These are phyloP conservation scores for Arachnopeziza araneosa DNA, from an alignment of 2,329 filamentous ascomycete species.

Conservation along the genomic window DNA sequence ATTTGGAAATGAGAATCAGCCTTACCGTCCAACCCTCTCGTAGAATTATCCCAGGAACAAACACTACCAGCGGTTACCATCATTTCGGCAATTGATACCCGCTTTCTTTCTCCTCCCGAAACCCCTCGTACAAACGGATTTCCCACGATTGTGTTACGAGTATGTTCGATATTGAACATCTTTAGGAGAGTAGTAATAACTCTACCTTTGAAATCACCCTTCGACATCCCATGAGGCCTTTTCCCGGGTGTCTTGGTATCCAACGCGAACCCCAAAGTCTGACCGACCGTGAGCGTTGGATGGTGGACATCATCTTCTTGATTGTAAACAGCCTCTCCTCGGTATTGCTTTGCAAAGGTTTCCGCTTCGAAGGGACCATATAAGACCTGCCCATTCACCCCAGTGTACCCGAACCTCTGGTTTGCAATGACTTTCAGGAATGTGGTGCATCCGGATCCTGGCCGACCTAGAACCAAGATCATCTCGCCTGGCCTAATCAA, in stretches of 20 bases:
- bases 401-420: conserved; percentile 53
- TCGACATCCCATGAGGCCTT: conserved; percentile 66
- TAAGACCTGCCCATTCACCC: conserved; percentile 60
- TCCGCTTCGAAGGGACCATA: conserved; percentile 70
- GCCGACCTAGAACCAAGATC: conserved; percentile 38
- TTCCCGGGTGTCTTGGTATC: conserved; percentile 82
- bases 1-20: too few species aligned
- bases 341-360: conserved; percentile 65
- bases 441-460: conserved; percentile 44
- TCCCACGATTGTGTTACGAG: conserved; percentile 76
- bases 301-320: conserved; percentile 83
- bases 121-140: conserved; percentile 76
- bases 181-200: conserved; percentile 71
- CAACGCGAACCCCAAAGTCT: conserved; percentile 79
- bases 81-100: conserved; percentile 74
- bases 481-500: conserved; percentile 79
- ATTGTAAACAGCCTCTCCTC: conserved; percentile 81
- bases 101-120: conserved; percentile 74
- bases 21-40: conserved; percentile 34
- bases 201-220: conserved; percentile 68
- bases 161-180: conserved; percentile 94
- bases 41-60: conserved; percentile 76
- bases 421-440: conserved; percentile 50
- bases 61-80: conserved; percentile 68
- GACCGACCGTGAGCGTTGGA: conserved; percentile 76